Percentiles rank a stretch among this genome's conserved stretches.
These are phyloP conservation scores for Irpex sp. DNA, from an alignment of 1,284 basidiomycete genomes.

Conservation along the genomic window DNA sequence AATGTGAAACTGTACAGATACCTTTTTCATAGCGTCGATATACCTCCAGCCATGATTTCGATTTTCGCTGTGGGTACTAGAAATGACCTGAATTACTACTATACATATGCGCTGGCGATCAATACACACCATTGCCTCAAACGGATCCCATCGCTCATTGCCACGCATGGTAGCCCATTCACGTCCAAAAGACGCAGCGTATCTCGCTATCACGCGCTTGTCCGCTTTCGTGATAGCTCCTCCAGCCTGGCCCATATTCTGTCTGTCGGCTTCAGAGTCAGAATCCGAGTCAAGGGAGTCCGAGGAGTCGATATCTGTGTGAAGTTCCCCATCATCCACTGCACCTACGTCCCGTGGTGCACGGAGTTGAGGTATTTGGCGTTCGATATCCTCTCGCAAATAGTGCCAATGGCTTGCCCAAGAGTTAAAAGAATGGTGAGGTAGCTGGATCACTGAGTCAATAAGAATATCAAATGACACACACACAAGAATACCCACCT, in stretches of 20 bases:
- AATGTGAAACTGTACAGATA: conserved; percentile 23
- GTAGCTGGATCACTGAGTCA: conserved; percentile 37
- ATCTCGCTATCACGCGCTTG: conserved; percentile 50
- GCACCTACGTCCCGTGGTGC: conserved; percentile 32
- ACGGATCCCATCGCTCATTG: conserved; percentile 51
- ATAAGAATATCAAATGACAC: not conserved
- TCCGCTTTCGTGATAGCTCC: conserved; percentile 53
- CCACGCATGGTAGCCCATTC: conserved; percentile 40
- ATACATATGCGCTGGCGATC: not conserved
- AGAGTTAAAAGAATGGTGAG: conserved; percentile 53
- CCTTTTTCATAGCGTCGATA: conserved; percentile 49
- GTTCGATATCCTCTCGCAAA: conserved; percentile 59
- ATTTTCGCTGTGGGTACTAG: conserved; percentile 48
- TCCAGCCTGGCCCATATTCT: conserved; percentile 49
- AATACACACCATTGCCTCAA: conserved; percentile 40
- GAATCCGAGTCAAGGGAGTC: conserved; percentile 25
- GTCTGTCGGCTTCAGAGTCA: conserved; percentile 34
- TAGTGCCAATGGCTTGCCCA: conserved; percentile 62
- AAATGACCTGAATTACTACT: not conserved
- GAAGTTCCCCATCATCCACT: conserved; percentile 21
- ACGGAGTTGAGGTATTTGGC: conserved; percentile 41
- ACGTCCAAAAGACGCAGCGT: conserved; percentile 41
- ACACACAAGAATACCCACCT: conserved; percentile 32
- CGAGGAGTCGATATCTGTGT: conserved; percentile 26
- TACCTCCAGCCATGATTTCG: conserved; percentile 57